Percentiles rank a stretch among this genome's conserved stretches.
phyloP scores from a whole-genome alignment of 1,139 yeast species.

The Magnusiomyces magnusii region DNA sequence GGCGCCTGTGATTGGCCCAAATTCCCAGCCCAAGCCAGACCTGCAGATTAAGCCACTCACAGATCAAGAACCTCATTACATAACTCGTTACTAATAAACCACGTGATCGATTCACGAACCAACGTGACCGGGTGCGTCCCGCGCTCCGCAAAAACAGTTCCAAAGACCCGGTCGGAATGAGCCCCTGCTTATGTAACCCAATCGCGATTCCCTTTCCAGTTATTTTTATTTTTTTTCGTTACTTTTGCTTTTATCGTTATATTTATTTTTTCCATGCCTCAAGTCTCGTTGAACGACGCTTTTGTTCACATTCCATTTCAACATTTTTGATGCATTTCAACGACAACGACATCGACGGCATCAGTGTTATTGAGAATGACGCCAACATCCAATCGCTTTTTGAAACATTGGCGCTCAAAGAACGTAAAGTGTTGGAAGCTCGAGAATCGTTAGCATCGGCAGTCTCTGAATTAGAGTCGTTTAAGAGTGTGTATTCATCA shows the following conservation, averaged over 20 bases:
- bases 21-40: no score
- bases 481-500: slow-evolving; percentile 23
- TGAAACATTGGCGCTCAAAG: slow-evolving; percentile 32
- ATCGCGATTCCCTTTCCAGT: background rate
- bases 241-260: background rate
- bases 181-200: background rate
- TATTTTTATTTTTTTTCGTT: background rate
- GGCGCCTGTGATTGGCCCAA: no score
- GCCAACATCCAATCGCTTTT: slow-evolving; percentile 31
- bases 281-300: background rate
- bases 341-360: no score
- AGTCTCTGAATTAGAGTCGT: slow-evolving; percentile 24
- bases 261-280: background rate
- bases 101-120: slow-evolving; percentile 23
- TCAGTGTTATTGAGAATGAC: slow-evolving; percentile 19
- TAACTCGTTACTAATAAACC: slow-evolving; percentile 77
- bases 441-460: slow-evolving; percentile 28
- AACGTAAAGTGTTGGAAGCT: slow-evolving; percentile 34
- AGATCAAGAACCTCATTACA: no score
- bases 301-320: background rate
- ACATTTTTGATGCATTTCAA: slow-evolving; percentile 19
- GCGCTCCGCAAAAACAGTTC: no score
- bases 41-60: no score
- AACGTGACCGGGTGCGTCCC: background rate
- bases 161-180: background rate